These are phyloP conservation scores for Huntiella decipiens DNA, from an alignment of 2,329 filamentous ascomycete genomes.

Conservation along the genomic window DNA sequence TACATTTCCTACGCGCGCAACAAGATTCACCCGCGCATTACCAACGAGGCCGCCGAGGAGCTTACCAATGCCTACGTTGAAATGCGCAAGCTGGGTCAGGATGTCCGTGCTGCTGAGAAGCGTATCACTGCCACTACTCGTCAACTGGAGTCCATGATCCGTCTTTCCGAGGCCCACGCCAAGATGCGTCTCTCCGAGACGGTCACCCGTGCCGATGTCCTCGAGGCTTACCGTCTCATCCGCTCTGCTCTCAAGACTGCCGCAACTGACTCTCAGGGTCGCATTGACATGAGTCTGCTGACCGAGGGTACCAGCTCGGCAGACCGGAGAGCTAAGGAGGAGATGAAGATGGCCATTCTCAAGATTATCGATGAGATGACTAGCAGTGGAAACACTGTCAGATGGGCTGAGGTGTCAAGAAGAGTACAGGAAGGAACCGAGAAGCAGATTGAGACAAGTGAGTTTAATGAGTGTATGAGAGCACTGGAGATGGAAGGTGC, in stretches of 20 bases:
- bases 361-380: constrained; percentile 61
- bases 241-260: constrained; percentile 88
- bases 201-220: constrained; percentile 67
- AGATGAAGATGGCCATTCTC: constrained; percentile 56
- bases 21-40: constrained; percentile 67
- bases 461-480: constrained; percentile 69
- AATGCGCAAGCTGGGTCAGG: constrained; percentile 84
- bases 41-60: constrained; percentile 59
- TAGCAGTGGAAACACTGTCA: constrained; percentile 44
- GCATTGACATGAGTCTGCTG: constrained; percentile 91
- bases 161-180: constrained; percentile 84
- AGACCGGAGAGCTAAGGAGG: constrained; percentile 66
- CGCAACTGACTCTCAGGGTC: constrained; percentile 78
- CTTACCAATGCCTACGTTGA: constrained; percentile 77
- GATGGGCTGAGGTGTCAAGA: constrained; percentile 61
- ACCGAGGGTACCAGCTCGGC: constrained; percentile 83
- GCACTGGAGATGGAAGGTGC: constrained; percentile 68
- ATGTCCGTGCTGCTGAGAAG: constrained; percentile 73
- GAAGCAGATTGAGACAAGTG: constrained; percentile 51
- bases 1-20: constrained; percentile 94
- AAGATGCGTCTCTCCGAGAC: constrained; percentile 75
- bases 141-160: constrained; percentile 97
- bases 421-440: constrained; percentile 52
- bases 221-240: constrained; percentile 82
- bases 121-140: constrained; percentile 94